Evolutionary conservation across 768 basidiomycete genomes (phyloP).

Genomic region (Collybiopsis confluens): DNA sequence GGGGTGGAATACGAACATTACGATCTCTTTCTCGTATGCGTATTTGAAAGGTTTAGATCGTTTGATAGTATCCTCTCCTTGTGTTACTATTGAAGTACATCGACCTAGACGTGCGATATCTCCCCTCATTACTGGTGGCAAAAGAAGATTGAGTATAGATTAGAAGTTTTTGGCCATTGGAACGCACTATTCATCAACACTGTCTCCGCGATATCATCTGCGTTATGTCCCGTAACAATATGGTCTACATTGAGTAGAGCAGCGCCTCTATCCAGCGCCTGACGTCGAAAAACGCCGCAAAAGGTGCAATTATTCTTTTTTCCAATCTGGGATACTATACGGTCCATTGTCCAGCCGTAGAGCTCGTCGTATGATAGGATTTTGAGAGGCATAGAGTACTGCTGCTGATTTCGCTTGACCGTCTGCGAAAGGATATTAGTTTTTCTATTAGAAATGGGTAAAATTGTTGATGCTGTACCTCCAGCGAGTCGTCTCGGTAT

Average conservation of each 20-base stretch:
- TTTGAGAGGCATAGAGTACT: constrained; percentile 93
- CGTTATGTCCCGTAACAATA: constrained; percentile 98
- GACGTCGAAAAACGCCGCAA: constrained; percentile 95
- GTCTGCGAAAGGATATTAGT: constrained; percentile 50
- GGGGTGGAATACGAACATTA: constrained; percentile 64
- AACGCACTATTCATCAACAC: constrained; percentile 95
- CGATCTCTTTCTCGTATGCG: constrained; percentile 98
- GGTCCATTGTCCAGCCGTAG: constrained; percentile 99
- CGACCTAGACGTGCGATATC: constrained; percentile 92
- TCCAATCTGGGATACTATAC: constrained; percentile 90
- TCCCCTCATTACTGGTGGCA: constrained; percentile 95
- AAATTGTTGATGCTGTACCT: constrained; percentile 49
- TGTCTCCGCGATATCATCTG: constrained; percentile 98
- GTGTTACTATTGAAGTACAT: constrained; percentile 92
- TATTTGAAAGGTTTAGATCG: constrained; percentile 99
- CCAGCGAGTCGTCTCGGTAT: constrained; percentile 94
- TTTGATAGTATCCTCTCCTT: constrained; percentile 94
- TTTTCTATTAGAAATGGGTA: background rate
- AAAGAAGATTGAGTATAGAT: background rate
- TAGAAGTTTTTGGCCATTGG: background rate
- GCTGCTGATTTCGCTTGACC: constrained; percentile 93
- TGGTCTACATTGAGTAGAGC: constrained; percentile 87
- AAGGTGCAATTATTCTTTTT: constrained; percentile 99
- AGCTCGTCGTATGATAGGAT: constrained; percentile 94
- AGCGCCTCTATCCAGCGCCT: constrained; percentile 94